Percentiles rank a stretch among this genome's conserved stretches.
Conservation (phyloP, 352 stramenopile genomes). For the Globisporangium parvum region DNA sequence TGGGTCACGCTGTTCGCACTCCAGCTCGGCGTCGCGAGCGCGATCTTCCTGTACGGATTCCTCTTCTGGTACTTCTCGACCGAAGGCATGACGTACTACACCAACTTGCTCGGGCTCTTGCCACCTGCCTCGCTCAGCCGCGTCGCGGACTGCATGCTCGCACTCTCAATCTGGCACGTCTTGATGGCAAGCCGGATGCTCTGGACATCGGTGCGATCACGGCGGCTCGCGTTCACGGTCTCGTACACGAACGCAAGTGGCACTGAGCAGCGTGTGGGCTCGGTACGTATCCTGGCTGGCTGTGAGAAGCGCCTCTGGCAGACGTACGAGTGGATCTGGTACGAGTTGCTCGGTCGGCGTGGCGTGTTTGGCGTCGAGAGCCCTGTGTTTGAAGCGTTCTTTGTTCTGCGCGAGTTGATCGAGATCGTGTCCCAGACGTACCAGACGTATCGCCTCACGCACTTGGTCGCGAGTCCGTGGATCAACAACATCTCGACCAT, state of each 20-base stretch:
- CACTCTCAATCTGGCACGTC: slow-evolving; percentile 4
- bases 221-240: slow-evolving; percentile 4
- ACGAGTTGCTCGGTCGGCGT: slow-evolving; percentile 9
- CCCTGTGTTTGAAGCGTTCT: slow-evolving; percentile 8
- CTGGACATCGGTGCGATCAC: slow-evolving; percentile 1
- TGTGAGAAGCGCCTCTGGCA: neutral
- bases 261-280: neutral
- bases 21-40: slow-evolving; percentile 1
- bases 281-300: neutral
- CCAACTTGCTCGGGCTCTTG: too few relatives aligned
- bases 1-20: slow-evolving; percentile 4
- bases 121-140: too few relatives aligned
- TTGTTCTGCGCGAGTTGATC: slow-evolving; percentile 11
- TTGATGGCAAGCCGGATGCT: slow-evolving; percentile 6
- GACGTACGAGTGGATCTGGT: slow-evolving; percentile 7
- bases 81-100: too few relatives aligned
- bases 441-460: slow-evolving; percentile 8
- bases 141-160: neutral
- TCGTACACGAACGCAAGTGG: neutral
- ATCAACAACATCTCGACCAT: slow-evolving; percentile 11
- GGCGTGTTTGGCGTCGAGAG: slow-evolving; percentile 12
- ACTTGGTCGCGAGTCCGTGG: slow-evolving; percentile 9
- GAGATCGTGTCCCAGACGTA: slow-evolving; percentile 12
- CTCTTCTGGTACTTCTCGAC: too few relatives aligned
- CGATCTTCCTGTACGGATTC: too few relatives aligned